Percentiles rank a stretch among this genome's conserved stretches.
phyloP scores from a whole-genome alignment of 208 protist genomes.

The Vickermania spadyakhi region DNA sequence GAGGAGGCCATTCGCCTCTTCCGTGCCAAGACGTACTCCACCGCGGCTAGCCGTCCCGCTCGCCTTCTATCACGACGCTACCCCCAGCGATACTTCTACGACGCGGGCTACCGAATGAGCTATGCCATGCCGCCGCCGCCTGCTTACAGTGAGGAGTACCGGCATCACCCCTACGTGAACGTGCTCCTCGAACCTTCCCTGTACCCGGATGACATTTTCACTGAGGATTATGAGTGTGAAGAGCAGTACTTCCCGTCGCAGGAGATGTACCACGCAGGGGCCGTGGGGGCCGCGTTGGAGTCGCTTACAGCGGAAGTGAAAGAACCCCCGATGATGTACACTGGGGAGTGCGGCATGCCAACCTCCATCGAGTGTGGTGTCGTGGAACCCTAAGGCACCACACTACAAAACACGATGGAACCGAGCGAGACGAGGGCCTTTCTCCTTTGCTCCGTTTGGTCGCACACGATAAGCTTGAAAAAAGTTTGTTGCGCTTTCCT shows the following conservation, averaged over 20 bases:
- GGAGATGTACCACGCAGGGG: neutral
- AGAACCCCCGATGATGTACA: no score
- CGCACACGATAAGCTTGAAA: neutral
- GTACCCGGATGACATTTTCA: no score
- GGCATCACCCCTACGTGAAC: neutral
- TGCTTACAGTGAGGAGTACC: neutral
- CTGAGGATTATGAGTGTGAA: no score
- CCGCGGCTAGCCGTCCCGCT: neutral
- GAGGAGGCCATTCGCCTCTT: conserved; percentile 35
- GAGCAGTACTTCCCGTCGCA: neutral
- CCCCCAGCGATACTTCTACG: neutral
- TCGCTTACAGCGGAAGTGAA: neutral
- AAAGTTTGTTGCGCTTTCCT: conserved; percentile 1
- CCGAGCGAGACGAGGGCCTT: no score
- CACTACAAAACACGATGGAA: no score
- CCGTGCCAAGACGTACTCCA: neutral
- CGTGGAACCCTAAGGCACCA: neutral
- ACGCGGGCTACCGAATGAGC: neutral
- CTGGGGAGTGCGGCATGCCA: neutral
- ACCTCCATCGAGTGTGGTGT: neutral
- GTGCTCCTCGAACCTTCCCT: neutral
- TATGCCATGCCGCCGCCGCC: neutral
- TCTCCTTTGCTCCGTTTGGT: no score
- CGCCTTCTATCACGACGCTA: no score
- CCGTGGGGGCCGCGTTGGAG: neutral